Base-by-base conservation (phyloP, 2,329 filamentous ascomycete species). In the Penicillium sp. region DNA sequence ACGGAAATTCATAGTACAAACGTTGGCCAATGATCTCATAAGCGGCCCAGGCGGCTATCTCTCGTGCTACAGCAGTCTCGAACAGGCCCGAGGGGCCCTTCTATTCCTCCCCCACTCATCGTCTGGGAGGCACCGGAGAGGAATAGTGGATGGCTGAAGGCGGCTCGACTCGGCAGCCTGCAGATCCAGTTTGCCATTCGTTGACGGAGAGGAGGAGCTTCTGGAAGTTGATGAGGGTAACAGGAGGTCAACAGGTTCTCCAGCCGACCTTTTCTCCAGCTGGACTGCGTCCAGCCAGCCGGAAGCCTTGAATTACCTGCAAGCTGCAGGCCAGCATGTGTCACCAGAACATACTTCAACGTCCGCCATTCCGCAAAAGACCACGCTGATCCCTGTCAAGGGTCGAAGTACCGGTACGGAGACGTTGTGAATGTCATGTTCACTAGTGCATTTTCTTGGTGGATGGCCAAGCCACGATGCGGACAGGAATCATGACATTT, bases 361-460 rank as follows among this genome's bases (percentile, higher is more conserved):
- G 48, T 53, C 49, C 38, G 43, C 33, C 12, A 40, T 55, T 51
- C 53, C 46, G 49, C 29, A 42, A 49, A 23, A 42, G 38, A 24
- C 15, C 53, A 44, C 48, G 40, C 47, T 38, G 47, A 55, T 50
- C 52, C 80, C 65, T 75, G 79, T 79, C 55, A 66, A 32, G 44
- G 43, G 43, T 37, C 18, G 15, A 37, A 20, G 50, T 46, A 35
- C 23, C 8, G 38, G 40, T 28, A 5, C 18, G 33, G 33, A 18
- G 5, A 37, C 33, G 33, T 37, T 20, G 15, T 20, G 18, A 20
- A 35, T 35, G 18, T 37, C 18, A 23, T 37, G 18, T 9, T 8
- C 33, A 9, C 8, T 6, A 10, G 33, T 12, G 33, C 33, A 37
- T 38, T 25, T 20, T 29, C 29, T 12, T 9, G 32, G 12, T 27